Base-by-base conservation (phyloP, 768 basidiomycete species). In the Lactarius hengduanensis region DNA sequence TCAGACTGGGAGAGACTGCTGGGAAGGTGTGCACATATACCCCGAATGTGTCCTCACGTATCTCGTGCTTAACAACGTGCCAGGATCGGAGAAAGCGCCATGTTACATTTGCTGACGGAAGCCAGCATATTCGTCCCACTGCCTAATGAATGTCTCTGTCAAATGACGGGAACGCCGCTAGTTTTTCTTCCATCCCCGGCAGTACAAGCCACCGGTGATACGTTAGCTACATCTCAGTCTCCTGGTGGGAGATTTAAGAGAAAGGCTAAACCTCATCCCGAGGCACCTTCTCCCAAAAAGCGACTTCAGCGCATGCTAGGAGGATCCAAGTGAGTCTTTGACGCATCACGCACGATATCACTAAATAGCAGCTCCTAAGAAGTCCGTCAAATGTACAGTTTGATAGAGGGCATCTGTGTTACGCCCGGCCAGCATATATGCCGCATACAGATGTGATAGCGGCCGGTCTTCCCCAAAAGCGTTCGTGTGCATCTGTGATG, bases 121-220 rank as follows among this genome's bases (percentile, higher is more conserved):
- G 87, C 88, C 0, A 89, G 86, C 11, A 68, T 96, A 20, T 98
- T 94, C 74, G 72, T 90, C 18, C 79, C 89, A 2, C 76, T 97
- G 26, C 90, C 90, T 0, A 96, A 97, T 72, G 86, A 85, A 22
- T 96, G 93, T 72, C 82, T 89, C 43, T 90, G 90, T 67, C 96
- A 98, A 75, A 74, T 97, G 64, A 85, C 88, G 0, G 96, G 96
- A 4, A 79, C 80, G 41, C 88, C 91, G 0, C 74, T 96, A 28
- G 78, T 86, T 30, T 80, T 82, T 43, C 69, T 78, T 1, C 77
- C 76, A 16, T 69, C 77, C 70, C 75, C 76, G 28, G 53, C 55
- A 34, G 41, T 61, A 30, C 40, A 55, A 40, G 5, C 50, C 4
- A 7, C 53, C 15, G 40, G 36, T 45, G 34, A 34, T 30, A 43